Percentiles rank a stretch among this genome's conserved stretches.
Evolutionary conservation across 2,329 filamentous ascomycete species (phyloP).

Genomic region (Aspergillus sp.): DNA sequence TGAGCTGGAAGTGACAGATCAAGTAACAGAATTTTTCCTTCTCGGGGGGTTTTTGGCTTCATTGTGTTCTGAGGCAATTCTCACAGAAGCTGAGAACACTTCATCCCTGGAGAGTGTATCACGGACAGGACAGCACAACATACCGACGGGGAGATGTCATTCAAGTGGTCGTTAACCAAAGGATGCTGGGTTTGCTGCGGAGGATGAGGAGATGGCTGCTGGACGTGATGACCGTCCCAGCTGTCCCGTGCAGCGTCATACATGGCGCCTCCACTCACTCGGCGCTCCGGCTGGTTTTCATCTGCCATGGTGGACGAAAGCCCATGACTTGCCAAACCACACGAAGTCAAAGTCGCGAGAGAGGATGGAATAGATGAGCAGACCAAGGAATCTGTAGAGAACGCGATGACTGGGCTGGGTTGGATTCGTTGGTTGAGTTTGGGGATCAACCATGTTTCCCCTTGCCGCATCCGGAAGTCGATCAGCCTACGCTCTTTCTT

Average conservation of each 20-base stretch:
- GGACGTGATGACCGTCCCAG: slow-evolving; percentile 17
- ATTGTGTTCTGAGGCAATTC: neutral
- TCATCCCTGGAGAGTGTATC: neutral
- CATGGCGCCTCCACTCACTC: slow-evolving; percentile 15
- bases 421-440: slow-evolving; percentile 17
- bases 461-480: slow-evolving; percentile 19
- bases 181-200: neutral
- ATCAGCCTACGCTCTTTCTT: slow-evolving; percentile 1
- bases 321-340: neutral
- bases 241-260: slow-evolving; percentile 27
- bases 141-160: slow-evolving; percentile 7
- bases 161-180: neutral
- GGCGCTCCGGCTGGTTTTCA: slow-evolving; percentile 2
- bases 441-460: slow-evolving; percentile 17
- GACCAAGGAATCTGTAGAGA: neutral
- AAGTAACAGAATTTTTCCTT: neutral
- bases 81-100: neutral
- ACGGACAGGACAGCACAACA: neutral
- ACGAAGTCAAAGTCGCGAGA: neutral
- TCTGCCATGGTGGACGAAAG: slow-evolving; percentile 11
- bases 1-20: neutral
- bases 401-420: neutral
- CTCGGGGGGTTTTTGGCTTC: neutral
- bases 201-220: neutral
- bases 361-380: neutral